phyloP scores from a whole-genome alignment of 2,329 filamentous ascomycete genomes.

The Dryadomyces quercus-mongolicae region DNA sequence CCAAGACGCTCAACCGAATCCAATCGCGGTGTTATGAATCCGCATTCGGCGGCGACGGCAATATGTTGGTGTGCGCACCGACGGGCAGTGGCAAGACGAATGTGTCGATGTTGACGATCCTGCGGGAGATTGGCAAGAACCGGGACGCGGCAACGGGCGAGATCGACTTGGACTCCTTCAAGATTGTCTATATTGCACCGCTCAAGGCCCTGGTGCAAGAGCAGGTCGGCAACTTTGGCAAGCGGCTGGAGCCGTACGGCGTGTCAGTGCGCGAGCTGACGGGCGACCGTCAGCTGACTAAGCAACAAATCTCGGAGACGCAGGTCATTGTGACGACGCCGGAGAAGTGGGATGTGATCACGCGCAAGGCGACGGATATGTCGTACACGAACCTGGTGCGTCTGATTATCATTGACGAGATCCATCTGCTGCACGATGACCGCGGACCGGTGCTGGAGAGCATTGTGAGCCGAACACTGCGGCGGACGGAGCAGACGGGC shows the following conservation, averaged over 20 bases:
- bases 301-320: slow-evolving; percentile 95
- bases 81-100: slow-evolving; percentile 98
- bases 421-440: slow-evolving; percentile 93
- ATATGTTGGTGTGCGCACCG: slow-evolving; percentile 94
- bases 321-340: slow-evolving; percentile 97
- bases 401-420: slow-evolving; percentile 93
- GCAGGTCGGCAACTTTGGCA: slow-evolving; percentile 95
- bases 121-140: slow-evolving; percentile 94
- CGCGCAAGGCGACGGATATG: slow-evolving; percentile 89
- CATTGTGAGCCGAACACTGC: slow-evolving; percentile 88
- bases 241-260: slow-evolving; percentile 78
- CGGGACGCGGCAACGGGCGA: slow-evolving; percentile 81
- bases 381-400: slow-evolving; percentile 97
- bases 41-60: slow-evolving; percentile 87
- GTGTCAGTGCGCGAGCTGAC: slow-evolving; percentile 92
- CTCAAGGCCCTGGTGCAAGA: slow-evolving; percentile 94
- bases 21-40: slow-evolving; percentile 88
- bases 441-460: slow-evolving; percentile 94
- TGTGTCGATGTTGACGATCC: slow-evolving; percentile 91
- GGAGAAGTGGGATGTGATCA: slow-evolving; percentile 99
- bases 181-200: slow-evolving; percentile 95
- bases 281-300: slow-evolving; percentile 93
- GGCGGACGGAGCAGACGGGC: slow-evolving; percentile 85
- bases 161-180: slow-evolving; percentile 91
- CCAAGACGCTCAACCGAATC: slow-evolving; percentile 84